phyloP scores from a whole-genome alignment of 2,329 filamentous ascomycete genomes.

The Botrytis paeoniae region DNA sequence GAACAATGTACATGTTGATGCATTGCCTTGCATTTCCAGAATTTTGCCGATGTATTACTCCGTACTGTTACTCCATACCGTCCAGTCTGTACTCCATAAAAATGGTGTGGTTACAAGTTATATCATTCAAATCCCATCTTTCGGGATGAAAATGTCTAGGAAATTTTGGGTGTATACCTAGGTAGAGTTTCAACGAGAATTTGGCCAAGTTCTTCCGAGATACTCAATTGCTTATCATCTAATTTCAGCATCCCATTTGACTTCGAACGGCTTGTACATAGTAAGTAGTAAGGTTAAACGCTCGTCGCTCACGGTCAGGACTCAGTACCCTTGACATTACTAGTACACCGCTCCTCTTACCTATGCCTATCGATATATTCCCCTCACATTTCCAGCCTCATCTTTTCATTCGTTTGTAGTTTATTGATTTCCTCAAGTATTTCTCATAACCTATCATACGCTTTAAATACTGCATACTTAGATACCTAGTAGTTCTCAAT shows the following conservation, averaged over 20 bases:
- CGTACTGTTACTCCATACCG: not conserved
- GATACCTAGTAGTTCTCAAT: not conserved
- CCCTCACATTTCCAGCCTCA: slow-evolving; percentile 15
- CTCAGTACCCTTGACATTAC: slow-evolving; percentile 4
- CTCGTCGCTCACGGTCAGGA: slow-evolving; percentile 7
- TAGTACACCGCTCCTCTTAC: slow-evolving; percentile 17
- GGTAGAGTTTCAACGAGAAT: not conserved
- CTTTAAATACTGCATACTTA: not conserved
- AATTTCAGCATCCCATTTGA: not conserved
- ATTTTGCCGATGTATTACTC: slow-evolving; percentile 1
- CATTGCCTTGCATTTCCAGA: slow-evolving; percentile 10
- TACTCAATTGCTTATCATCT: slow-evolving; percentile 1
- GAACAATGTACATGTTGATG: slow-evolving; percentile 1
- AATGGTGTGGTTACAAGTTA: not conserved
- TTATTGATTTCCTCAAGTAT: not conserved
- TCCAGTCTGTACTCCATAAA: not conserved
- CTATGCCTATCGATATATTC: not conserved
- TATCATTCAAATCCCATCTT: not conserved
- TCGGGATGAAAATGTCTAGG: not conserved
- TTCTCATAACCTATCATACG: not conserved
- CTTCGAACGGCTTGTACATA: not conserved
- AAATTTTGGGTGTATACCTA: not conserved
- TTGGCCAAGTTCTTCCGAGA: not conserved
- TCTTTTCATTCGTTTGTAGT: slow-evolving; percentile 16
- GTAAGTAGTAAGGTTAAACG: not conserved